Evolutionary conservation across 306 rosid species (phyloP).

Genomic region (Hippophae gyantsensis): DNA sequence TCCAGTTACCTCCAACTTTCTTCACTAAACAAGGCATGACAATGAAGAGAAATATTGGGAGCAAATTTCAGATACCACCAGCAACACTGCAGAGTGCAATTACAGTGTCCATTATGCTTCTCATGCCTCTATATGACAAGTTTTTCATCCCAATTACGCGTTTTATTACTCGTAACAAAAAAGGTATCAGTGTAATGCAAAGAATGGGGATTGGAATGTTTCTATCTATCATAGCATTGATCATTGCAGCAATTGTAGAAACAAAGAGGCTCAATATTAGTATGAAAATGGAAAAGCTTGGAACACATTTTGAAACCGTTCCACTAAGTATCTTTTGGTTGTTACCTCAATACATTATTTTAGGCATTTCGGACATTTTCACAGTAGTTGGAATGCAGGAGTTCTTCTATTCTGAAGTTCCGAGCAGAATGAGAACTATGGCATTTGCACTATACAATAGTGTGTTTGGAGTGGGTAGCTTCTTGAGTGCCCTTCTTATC

Average conservation of each 20-base stretch:
- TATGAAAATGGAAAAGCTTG: conserved; percentile 24
- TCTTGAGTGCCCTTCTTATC: conserved; percentile 69
- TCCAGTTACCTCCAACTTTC: conserved; percentile 83
- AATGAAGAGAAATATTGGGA: conserved; percentile 73
- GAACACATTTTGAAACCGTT: conserved; percentile 26
- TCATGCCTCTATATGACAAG: conserved; percentile 76
- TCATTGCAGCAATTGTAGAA: conserved; percentile 69
- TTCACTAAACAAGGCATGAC: conserved; percentile 97
- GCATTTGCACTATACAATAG: conserved; percentile 73
- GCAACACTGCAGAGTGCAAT: conserved; percentile 90
- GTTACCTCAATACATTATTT: conserved; percentile 73
- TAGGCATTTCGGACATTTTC: conserved; percentile 83
- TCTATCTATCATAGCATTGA: conserved; percentile 71
- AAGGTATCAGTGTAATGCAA: conserved; percentile 70
- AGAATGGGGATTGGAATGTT: conserved; percentile 96
- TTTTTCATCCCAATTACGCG: conserved; percentile 60
- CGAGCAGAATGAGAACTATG: conserved; percentile 65
- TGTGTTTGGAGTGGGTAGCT: conserved; percentile 95
- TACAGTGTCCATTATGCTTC: conserved; percentile 60
- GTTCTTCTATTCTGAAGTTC: conserved; percentile 85
- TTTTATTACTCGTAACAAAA: conserved; percentile 35
- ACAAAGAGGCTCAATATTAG: conserved; percentile 51
- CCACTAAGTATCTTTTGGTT: conserved; percentile 78
- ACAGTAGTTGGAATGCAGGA: conserved; percentile 97
- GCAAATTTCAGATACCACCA: conserved; percentile 72